phyloP scores from a whole-genome alignment of 306 rosid genomes.

The Lablab purpureus region DNA sequence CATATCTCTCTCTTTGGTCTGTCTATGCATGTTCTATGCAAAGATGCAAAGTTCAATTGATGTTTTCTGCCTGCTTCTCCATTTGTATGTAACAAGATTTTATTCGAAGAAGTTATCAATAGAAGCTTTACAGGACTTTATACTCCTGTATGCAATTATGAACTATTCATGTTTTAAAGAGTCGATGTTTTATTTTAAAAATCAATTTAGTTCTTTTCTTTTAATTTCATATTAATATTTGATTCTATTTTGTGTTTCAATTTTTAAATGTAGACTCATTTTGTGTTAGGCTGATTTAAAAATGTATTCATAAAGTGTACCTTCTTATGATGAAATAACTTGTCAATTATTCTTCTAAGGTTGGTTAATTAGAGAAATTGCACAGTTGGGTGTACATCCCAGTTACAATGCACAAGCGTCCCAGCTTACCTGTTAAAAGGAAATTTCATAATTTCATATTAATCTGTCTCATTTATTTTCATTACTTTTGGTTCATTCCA shows the following conservation, averaged over 20 bases:
- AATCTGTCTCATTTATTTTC: constrained; percentile 21
- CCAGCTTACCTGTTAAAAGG: constrained; percentile 24
- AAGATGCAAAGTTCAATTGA: constrained; percentile 7
- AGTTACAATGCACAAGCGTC: neutral
- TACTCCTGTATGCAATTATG: constrained; percentile 7
- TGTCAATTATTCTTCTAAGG: constrained; percentile 34
- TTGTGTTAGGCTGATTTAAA: constrained; percentile 3
- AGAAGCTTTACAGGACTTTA: constrained; percentile 1
- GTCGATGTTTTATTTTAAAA: constrained; percentile 23
- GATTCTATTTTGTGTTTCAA: constrained; percentile 10
- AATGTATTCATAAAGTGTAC: neutral
- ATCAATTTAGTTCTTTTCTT: neutral
- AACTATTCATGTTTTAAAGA: constrained; percentile 21
- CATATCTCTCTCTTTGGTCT: neutral
- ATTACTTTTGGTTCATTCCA: constrained; percentile 50
- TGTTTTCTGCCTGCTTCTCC: constrained; percentile 15
- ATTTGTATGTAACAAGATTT: constrained; percentile 34
- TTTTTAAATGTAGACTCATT: constrained; percentile 27
- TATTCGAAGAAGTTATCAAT: constrained; percentile 26
- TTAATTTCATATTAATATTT: constrained; percentile 23
- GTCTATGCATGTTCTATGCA: neutral
- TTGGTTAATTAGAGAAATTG: constrained; percentile 28
- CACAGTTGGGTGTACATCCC: constrained; percentile 1
- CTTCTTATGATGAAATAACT: constrained; percentile 25
- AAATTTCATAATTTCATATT: constrained; percentile 33